These are phyloP conservation scores for Blastomyces gilchristii DNA, from an alignment of 2,329 filamentous ascomycete genomes.

Conservation along the genomic window DNA sequence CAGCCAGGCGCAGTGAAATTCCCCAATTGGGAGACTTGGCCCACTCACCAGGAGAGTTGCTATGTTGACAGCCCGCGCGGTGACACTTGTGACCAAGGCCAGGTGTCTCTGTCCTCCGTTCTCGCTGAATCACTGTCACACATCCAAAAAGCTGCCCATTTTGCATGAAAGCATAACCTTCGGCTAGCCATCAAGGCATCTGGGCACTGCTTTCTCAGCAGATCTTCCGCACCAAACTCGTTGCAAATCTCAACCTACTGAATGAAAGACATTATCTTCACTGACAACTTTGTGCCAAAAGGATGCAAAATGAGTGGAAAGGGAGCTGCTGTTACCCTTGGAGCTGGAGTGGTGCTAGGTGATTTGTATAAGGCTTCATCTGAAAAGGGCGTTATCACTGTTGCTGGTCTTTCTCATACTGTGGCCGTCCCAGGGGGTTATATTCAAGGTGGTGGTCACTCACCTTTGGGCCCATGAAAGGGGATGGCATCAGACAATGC, in stretches of 20 bases:
- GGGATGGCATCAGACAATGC: conserved; percentile 52
- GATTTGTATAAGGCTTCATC: conserved; percentile 41
- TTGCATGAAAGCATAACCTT: conserved; percentile 23
- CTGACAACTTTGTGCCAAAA: conserved; percentile 20
- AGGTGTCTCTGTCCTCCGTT: conserved; percentile 30
- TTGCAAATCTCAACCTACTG: conserved; percentile 26
- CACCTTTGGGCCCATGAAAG: conserved; percentile 41
- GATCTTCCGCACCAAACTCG: conserved; percentile 49
- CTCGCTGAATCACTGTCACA: conserved; percentile 24
- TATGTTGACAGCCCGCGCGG: conserved; percentile 23
- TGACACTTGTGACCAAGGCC: conserved; percentile 26
- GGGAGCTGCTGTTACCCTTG: conserved; percentile 27
- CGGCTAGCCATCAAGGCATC: conserved; percentile 45
- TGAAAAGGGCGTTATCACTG: conserved; percentile 39
- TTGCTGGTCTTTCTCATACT: conserved; percentile 46
- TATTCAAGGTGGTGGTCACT: conserved; percentile 51
- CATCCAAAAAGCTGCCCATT: conserved; percentile 29
- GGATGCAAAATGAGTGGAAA: background rate
- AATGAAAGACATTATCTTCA: conserved; percentile 28
- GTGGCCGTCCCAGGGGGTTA: conserved; percentile 53
- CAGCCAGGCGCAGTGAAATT: conserved; percentile 31
- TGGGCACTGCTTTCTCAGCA: conserved; percentile 47
- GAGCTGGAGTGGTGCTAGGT: conserved; percentile 44
- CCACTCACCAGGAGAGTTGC: conserved; percentile 28
- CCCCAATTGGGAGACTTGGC: conserved; percentile 34